Conservation (phyloP, 2,329 filamentous ascomycete species). For the Fusarium dimerum region DNA sequence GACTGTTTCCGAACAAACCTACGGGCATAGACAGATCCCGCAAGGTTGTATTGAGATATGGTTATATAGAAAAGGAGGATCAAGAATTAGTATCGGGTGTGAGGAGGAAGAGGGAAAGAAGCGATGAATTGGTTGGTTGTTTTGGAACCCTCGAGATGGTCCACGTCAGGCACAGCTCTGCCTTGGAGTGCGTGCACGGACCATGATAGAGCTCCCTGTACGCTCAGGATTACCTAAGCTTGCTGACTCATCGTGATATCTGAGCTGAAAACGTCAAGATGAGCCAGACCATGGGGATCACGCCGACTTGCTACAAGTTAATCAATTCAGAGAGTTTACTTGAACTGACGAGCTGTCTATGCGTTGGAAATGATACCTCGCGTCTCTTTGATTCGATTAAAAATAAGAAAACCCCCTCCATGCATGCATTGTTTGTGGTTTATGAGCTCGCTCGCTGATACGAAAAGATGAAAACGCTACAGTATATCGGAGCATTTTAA, state of each 20-base stretch:
- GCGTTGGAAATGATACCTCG: too few relatives aligned
- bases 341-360: too few relatives aligned
- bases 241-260: slow-evolving; percentile 12
- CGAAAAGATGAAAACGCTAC: too few relatives aligned
- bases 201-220: slow-evolving; percentile 22
- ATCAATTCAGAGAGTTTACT: too few relatives aligned
- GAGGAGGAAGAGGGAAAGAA: slow-evolving; percentile 15
- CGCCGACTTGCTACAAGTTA: too few relatives aligned
- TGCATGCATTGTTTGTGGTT: too few relatives aligned
- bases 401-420: too few relatives aligned
- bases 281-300: not conserved
- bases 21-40: slow-evolving; percentile 23
- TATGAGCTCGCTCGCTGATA: too few relatives aligned
- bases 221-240: slow-evolving; percentile 21
- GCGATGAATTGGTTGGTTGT: slow-evolving; percentile 28
- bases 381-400: too few relatives aligned
- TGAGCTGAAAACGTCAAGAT: not conserved
- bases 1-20: slow-evolving; percentile 20
- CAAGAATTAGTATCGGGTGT: slow-evolving; percentile 4
- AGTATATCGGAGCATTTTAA: too few relatives aligned
- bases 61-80: slow-evolving; percentile 9
- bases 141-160: slow-evolving; percentile 36
- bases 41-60: slow-evolving; percentile 6
- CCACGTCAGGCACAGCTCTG: slow-evolving; percentile 51
- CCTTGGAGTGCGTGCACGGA: slow-evolving; percentile 34